Evolutionary conservation across 176 grass and related monocot genomes (phyloP).

Genomic region (Carex kokanica): DNA sequence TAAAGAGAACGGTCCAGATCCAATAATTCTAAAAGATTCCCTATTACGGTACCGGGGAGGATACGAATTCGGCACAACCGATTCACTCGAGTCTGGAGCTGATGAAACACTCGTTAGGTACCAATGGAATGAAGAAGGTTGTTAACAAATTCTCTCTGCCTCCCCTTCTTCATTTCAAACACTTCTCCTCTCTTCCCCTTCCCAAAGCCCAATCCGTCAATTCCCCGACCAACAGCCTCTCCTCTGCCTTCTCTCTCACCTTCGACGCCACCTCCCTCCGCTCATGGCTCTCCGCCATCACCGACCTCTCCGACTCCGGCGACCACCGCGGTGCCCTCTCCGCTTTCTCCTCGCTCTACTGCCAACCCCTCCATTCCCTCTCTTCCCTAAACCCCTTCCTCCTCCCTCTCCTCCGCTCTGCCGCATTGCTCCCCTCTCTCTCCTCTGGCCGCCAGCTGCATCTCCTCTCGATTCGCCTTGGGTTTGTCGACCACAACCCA

Average conservation of each 20-base stretch:
- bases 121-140: neutral
- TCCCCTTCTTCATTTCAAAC: neutral
- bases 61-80: too few species aligned
- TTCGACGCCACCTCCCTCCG: constrained; percentile 48
- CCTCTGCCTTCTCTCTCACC: constrained; percentile 43
- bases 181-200: neutral
- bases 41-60: too few species aligned
- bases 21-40: too few species aligned
- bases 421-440: constrained; percentile 43
- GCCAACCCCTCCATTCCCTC: constrained; percentile 27
- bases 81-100: too few species aligned
- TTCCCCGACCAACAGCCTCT: constrained; percentile 16
- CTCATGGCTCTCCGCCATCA: constrained; percentile 66
- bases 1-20: too few species aligned
- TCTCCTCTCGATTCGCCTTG: constrained; percentile 49
- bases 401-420: constrained; percentile 51
- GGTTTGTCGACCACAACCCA: constrained; percentile 50
- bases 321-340: constrained; percentile 41
- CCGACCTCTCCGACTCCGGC: constrained; percentile 54
- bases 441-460: constrained; percentile 67
- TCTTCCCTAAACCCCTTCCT: constrained; percentile 47
- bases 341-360: constrained; percentile 38
- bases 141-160: neutral
- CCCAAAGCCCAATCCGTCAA: neutral
- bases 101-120: neutral